These are phyloP conservation scores for Talaromyces atroroseus DNA, from an alignment of 2,329 filamentous ascomycete genomes.

Conservation along the genomic window DNA sequence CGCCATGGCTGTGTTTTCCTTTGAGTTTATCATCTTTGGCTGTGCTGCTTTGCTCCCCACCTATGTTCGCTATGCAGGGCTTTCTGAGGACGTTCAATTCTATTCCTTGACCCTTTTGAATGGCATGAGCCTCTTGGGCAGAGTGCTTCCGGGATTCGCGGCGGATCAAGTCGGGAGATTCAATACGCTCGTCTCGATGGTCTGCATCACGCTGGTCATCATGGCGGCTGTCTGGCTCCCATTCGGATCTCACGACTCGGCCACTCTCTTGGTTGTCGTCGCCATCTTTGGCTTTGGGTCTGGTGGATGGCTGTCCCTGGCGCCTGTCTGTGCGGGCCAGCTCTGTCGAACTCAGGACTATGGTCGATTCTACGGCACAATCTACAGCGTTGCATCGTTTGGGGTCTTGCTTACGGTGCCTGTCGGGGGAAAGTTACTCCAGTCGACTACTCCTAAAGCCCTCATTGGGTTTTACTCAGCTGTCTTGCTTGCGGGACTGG, in stretches of 20 bases:
- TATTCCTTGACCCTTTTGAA: slow-evolving; percentile 44
- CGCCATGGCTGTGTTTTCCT: slow-evolving; percentile 39
- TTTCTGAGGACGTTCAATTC: slow-evolving; percentile 37
- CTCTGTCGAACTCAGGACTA: slow-evolving; percentile 45
- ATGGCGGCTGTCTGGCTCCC: slow-evolving; percentile 44
- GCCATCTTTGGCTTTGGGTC: slow-evolving; percentile 48
- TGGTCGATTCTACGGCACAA: slow-evolving; percentile 44
- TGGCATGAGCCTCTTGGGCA: slow-evolving; percentile 38
- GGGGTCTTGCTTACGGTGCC: slow-evolving; percentile 44
- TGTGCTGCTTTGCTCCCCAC: slow-evolving; percentile 45
- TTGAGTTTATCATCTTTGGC: slow-evolving; percentile 48
- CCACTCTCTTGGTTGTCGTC: slow-evolving; percentile 41
- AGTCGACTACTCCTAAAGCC: slow-evolving; percentile 40
- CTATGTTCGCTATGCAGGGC: slow-evolving; percentile 36
- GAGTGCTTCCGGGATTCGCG: slow-evolving; percentile 40
- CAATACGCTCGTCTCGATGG: slow-evolving; percentile 38
- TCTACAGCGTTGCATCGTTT: slow-evolving; percentile 44
- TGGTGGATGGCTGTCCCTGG: slow-evolving; percentile 44
- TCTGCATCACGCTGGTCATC: slow-evolving; percentile 33
- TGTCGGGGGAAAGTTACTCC: slow-evolving; percentile 42
- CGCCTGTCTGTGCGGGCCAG: slow-evolving; percentile 43
- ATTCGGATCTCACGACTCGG: slow-evolving; percentile 36
- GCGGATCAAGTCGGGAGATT: slow-evolving; percentile 44
- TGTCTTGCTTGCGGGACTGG: slow-evolving; percentile 33
- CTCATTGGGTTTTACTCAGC: slow-evolving; percentile 45